Conservation (phyloP, 495 filamentous ascomycete genomes). For the Xeromyces bisporus region DNA sequence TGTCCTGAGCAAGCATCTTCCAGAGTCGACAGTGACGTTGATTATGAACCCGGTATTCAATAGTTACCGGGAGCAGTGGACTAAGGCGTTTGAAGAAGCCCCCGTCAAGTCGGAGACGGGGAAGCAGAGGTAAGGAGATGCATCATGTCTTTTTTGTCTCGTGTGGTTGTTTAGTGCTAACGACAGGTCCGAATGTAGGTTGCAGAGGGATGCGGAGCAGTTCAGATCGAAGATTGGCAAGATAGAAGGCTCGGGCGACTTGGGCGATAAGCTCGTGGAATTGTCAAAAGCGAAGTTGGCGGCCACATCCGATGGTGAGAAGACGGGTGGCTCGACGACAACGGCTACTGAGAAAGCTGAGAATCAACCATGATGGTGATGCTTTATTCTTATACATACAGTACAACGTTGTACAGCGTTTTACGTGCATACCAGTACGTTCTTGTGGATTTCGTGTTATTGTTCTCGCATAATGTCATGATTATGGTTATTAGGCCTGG, state of each 20-base stretch:
- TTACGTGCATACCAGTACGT: too few relatives aligned
- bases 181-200: constrained; percentile 27
- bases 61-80: constrained; percentile 72
- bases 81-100: constrained; percentile 53
- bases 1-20: constrained; percentile 71
- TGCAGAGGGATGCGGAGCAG: constrained; percentile 62
- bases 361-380: neutral
- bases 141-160: neutral
- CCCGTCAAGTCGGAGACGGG: constrained; percentile 47
- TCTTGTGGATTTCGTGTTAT: too few relatives aligned
- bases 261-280: constrained; percentile 48
- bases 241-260: constrained; percentile 62
- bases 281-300: constrained; percentile 47
- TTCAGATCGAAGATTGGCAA: constrained; percentile 59
- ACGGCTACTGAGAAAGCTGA: neutral
- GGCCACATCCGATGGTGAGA: constrained; percentile 5
- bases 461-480: too few relatives aligned
- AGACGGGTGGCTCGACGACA: neutral
- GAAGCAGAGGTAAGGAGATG: constrained; percentile 50
- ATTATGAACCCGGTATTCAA: constrained; percentile 87
- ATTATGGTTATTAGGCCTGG: too few relatives aligned
- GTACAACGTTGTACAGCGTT: too few relatives aligned
- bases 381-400: too few relatives aligned
- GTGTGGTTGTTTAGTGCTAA: neutral
- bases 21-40: constrained; percentile 56